Percentiles rank a stretch among this genome's conserved stretches.
phyloP scores from a whole-genome alignment of 805 yeast species.

The Candida morakotiae region DNA sequence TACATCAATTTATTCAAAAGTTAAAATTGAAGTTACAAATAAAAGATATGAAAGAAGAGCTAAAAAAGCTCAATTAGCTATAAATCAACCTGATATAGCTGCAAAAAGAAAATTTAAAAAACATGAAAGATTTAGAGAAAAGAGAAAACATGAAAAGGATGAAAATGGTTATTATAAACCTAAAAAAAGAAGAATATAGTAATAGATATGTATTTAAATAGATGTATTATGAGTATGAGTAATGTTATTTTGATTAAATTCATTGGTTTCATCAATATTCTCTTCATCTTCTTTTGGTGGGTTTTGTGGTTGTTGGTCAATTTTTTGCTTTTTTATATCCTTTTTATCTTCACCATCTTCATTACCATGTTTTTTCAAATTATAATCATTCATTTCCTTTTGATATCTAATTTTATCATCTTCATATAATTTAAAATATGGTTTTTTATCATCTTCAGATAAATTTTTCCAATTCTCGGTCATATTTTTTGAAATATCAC shows the following conservation, averaged over 20 bases:
- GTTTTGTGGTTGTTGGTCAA: no score
- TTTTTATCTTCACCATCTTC: slow-evolving; percentile 7
- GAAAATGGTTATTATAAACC: slow-evolving; percentile 71
- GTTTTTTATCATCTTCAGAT: slow-evolving; percentile 63
- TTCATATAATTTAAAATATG: slow-evolving; percentile 71
- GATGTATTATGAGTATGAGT: not conserved
- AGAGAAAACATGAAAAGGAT: slow-evolving; percentile 70
- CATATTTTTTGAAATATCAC: slow-evolving; percentile 73
- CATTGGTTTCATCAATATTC: no score
- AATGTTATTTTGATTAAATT: no score
- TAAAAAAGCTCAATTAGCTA: slow-evolving; percentile 69
- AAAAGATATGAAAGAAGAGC: slow-evolving; percentile 75
- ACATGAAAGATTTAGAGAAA: slow-evolving; percentile 72
- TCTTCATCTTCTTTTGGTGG: not conserved
- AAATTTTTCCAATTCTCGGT: slow-evolving; percentile 84
- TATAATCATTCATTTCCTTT: slow-evolving; percentile 62
- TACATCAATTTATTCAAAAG: slow-evolving; percentile 55
- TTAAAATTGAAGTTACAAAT: slow-evolving; percentile 53
- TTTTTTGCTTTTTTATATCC: slow-evolving; percentile 6
- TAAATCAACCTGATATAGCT: slow-evolving; percentile 76
- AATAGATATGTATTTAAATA: not conserved
- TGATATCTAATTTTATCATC: slow-evolving; percentile 75
- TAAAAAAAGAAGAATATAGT: slow-evolving; percentile 43
- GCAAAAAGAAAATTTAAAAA: slow-evolving; percentile 74
- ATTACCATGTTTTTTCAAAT: slow-evolving; percentile 19